These are phyloP conservation scores for Jasminum sambac DNA, from an alignment of 257 asterid genomes.

Conservation along the genomic window DNA sequence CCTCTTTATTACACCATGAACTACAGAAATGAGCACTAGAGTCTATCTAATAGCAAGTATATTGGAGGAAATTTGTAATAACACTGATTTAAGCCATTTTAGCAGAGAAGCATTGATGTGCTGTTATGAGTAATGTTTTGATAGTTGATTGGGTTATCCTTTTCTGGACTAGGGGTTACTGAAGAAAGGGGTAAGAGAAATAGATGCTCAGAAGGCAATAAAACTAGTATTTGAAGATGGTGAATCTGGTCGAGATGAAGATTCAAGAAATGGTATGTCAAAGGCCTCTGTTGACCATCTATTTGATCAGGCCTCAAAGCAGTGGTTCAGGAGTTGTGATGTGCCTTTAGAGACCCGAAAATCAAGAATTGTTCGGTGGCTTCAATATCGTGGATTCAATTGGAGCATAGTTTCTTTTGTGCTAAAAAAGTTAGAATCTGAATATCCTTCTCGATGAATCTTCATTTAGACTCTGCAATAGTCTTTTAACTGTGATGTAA, in stretches of 20 bases:
- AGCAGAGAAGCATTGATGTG: constrained; percentile 6
- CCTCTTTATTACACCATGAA: constrained; percentile 20
- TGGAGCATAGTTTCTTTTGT: constrained; percentile 53
- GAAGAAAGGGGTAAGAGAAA: constrained; percentile 62
- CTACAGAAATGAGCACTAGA: background rate
- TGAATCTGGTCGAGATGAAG: constrained; percentile 43
- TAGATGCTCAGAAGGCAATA: constrained; percentile 66
- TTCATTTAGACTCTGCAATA: constrained; percentile 2
- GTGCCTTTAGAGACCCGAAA: constrained; percentile 59
- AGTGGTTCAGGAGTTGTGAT: constrained; percentile 67
- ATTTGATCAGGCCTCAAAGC: constrained; percentile 67
- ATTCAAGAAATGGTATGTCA: constrained; percentile 58
- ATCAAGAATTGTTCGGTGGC: constrained; percentile 80
- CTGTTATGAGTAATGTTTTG: background rate
- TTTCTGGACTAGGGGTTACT: constrained; percentile 46
- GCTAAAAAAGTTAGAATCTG: constrained; percentile 61
- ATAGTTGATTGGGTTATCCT: constrained; percentile 10
- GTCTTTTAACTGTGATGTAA: background rate
- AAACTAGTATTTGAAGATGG: constrained; percentile 52
- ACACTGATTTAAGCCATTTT: background rate
- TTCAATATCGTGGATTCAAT: constrained; percentile 89
- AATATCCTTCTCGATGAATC: constrained; percentile 38
- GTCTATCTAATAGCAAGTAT: constrained; percentile 3
- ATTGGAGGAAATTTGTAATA: constrained; percentile 2
- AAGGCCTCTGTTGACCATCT: constrained; percentile 65